Evolutionary conservation across 192 early-diverging fungal genomes (phyloP).

Genomic region (Coemansia sp.): DNA sequence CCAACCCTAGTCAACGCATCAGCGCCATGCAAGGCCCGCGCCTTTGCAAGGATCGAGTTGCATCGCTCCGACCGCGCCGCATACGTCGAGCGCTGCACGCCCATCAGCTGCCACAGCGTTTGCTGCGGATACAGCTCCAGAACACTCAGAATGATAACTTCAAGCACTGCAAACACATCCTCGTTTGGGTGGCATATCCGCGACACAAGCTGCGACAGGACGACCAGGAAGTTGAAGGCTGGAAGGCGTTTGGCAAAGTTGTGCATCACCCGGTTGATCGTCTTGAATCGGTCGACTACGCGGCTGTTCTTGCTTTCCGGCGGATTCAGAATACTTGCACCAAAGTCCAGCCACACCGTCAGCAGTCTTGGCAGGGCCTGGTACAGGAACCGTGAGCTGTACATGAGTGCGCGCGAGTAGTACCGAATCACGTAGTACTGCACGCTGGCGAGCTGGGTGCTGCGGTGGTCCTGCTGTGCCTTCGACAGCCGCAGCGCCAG

Average conservation of each 20-base stretch:
- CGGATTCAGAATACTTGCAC: slow-evolving; percentile 29
- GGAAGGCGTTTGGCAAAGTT: slow-evolving; percentile 63
- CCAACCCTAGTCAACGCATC: neutral
- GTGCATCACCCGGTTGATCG: slow-evolving; percentile 55
- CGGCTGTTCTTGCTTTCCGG: slow-evolving; percentile 47
- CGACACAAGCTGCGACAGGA: slow-evolving; percentile 85
- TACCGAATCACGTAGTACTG: slow-evolving; percentile 51
- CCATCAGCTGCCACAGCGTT: slow-evolving; percentile 84
- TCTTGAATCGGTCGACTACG: slow-evolving; percentile 49
- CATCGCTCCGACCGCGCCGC: slow-evolving; percentile 63
- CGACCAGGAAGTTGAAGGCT: slow-evolving; percentile 72
- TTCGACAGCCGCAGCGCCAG: slow-evolving; percentile 12
- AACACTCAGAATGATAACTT: slow-evolving; percentile 69
- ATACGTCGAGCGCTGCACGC: slow-evolving; percentile 69
- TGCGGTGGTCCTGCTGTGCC: slow-evolving; percentile 22
- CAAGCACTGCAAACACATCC: slow-evolving; percentile 66
- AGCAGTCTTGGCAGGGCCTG: slow-evolving; percentile 82
- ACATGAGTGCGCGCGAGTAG: slow-evolving; percentile 57
- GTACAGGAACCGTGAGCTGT: slow-evolving; percentile 79
- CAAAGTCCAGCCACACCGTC: slow-evolving; percentile 84
- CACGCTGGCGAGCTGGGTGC: slow-evolving; percentile 30
- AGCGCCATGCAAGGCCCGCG: slow-evolving; percentile 22
- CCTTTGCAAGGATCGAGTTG: slow-evolving; percentile 67
- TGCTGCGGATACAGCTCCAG: slow-evolving; percentile 79
- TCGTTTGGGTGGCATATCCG: slow-evolving; percentile 76